Evolutionary conservation across 2,329 filamentous ascomycete genomes (phyloP).

Genomic region (Cladosporium oxysporum): DNA sequence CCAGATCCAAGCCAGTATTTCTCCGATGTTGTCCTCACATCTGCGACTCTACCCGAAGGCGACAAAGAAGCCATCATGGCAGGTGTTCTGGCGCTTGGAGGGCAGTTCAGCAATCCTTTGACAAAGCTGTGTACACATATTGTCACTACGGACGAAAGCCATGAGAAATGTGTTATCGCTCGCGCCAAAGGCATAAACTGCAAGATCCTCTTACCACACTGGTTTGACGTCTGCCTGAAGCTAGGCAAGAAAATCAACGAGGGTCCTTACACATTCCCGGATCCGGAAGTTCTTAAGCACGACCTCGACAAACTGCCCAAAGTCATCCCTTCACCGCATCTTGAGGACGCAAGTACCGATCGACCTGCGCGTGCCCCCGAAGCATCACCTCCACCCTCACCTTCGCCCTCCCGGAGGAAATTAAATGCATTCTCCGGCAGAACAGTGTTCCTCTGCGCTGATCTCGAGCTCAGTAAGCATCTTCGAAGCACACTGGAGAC

Average conservation of each 20-base stretch:
- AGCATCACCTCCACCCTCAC: conserved; percentile 44
- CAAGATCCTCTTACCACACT: conserved; percentile 90
- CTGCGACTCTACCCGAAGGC: conserved; percentile 77
- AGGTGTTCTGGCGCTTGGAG: conserved; percentile 85
- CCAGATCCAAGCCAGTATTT: conserved; percentile 92
- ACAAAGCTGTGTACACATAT: conserved; percentile 82
- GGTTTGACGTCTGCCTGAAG: conserved; percentile 96
- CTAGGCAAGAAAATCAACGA: conserved; percentile 91
- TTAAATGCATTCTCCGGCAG: conserved; percentile 76
- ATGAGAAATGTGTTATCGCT: conserved; percentile 68
- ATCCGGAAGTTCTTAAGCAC: conserved; percentile 72
- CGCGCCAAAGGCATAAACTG: conserved; percentile 65
- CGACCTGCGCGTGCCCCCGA: conserved; percentile 40
- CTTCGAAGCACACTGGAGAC: conserved; percentile 67
- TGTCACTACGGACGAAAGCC: conserved; percentile 75
- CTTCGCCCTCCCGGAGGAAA: conserved; percentile 50
- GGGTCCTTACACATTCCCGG: conserved; percentile 77
- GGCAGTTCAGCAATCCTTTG: conserved; percentile 71
- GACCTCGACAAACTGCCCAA: conserved; percentile 23
- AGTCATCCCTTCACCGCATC: conserved; percentile 43
- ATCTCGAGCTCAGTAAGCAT: conserved; percentile 70
- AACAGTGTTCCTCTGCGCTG: conserved; percentile 72
- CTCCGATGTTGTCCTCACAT: conserved; percentile 78
- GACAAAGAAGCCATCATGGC: conserved; percentile 93
- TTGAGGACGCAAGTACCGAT: conserved; percentile 67